Conservation (phyloP, 768 basidiomycete species). For the Mycena galericulata region DNA sequence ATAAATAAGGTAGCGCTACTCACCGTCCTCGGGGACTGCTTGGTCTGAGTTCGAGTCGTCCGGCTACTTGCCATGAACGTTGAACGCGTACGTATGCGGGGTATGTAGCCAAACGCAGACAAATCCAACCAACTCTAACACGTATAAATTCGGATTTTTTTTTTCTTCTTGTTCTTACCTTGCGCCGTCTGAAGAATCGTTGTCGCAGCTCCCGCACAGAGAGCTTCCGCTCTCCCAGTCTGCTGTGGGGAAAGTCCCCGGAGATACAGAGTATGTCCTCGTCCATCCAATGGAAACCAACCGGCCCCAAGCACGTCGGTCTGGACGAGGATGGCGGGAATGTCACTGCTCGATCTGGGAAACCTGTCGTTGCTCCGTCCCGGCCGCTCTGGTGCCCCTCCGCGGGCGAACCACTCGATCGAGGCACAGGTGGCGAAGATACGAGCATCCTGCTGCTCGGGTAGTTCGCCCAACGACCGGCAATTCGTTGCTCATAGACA, state of each 20-base stretch:
- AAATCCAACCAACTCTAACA: background rate
- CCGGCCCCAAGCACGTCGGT: constrained; percentile 81
- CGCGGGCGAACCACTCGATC: constrained; percentile 48
- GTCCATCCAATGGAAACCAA: constrained; percentile 73
- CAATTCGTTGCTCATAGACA: constrained; percentile 85
- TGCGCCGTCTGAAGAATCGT: constrained; percentile 84
- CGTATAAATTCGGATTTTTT: constrained; percentile 22
- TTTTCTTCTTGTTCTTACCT: constrained; percentile 41
- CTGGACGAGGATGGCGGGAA: constrained; percentile 65
- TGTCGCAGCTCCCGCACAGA: constrained; percentile 86
- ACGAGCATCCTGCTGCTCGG: constrained; percentile 73
- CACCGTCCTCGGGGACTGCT: constrained; percentile 13
- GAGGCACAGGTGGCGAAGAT: constrained; percentile 77
- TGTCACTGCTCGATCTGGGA: constrained; percentile 49
- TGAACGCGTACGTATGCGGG: constrained; percentile 6
- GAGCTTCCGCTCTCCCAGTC: constrained; percentile 57
- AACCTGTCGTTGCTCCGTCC: constrained; percentile 56
- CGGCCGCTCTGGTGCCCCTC: constrained; percentile 69
- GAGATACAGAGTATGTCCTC: constrained; percentile 81
- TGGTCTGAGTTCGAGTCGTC: constrained; percentile 2
- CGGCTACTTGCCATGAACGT: background rate
- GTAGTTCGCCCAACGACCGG: constrained; percentile 50
- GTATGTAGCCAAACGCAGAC: background rate
- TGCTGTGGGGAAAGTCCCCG: constrained; percentile 97
- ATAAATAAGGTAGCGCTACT: background rate